Evolutionary conservation across 768 basidiomycete genomes (phyloP).

Genomic region (Russula virescens): DNA sequence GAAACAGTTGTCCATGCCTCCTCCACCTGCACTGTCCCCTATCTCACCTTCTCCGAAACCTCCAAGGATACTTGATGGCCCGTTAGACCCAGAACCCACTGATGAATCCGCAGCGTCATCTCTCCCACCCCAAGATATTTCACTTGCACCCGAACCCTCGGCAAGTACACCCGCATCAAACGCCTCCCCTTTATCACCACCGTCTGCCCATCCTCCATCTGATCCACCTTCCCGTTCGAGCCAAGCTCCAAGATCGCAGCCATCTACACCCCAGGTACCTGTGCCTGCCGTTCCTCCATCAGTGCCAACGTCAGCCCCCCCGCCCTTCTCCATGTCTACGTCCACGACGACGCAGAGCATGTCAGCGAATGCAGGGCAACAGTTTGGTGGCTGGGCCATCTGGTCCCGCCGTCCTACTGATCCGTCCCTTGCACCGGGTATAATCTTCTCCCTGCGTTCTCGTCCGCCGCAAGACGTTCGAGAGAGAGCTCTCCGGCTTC

Average conservation of each 20-base stretch:
- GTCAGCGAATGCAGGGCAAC: neutral
- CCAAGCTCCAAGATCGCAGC: slow-evolving; percentile 1
- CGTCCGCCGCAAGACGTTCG: slow-evolving; percentile 57
- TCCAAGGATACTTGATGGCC: slow-evolving; percentile 19
- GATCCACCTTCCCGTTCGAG: slow-evolving; percentile 8
- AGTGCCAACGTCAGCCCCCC: neutral
- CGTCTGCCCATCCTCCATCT: neutral
- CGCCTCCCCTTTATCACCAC: neutral
- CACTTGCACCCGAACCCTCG: neutral
- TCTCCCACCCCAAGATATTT: neutral
- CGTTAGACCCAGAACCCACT: slow-evolving; percentile 10
- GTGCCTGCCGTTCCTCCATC: neutral
- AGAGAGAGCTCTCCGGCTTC: slow-evolving; percentile 46
- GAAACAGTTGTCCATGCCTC: slow-evolving; percentile 55
- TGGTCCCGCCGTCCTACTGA: slow-evolving; percentile 69
- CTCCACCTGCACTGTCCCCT: slow-evolving; percentile 27
- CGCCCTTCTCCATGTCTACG: neutral
- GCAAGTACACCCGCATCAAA: neutral
- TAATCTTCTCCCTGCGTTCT: slow-evolving; percentile 64
- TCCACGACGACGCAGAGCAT: neutral
- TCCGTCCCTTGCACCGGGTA: slow-evolving; percentile 57
- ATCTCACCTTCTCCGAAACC: slow-evolving; percentile 12
- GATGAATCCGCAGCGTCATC: neutral
- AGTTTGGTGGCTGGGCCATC: slow-evolving; percentile 45
- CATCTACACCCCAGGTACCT: slow-evolving; percentile 4